Evolutionary conservation across 1,284 basidiomycete species (phyloP), one percentile per base, ranked within the genome.

Genomic region (Cystobasidium sp.): DNA sequence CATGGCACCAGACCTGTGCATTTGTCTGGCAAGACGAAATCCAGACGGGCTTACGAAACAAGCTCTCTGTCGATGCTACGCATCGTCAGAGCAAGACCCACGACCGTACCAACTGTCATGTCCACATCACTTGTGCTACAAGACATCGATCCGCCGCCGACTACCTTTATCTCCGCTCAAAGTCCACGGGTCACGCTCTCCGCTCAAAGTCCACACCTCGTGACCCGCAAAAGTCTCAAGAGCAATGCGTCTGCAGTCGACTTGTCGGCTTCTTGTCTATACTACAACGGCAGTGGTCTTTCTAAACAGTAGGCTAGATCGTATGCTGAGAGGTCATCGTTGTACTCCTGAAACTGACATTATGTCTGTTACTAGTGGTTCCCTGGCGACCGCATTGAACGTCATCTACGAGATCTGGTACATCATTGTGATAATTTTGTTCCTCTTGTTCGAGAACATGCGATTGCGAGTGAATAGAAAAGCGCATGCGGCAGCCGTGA

Each of bases 231-330:
- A 49, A 61, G 5, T 24, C 18, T 24, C 37, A 46, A 37, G 16
- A 24, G 61, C 14, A 69, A 41, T 6, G 22, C 24, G 55, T 31
- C 69, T 18, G 55, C 56, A 10, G 24, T 39, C 6, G 52, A 73
- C 43, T 10, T 73, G 12, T 39, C 62, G 1, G 55, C 53, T 18
- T 47, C 62, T 16, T 73, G 70, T 49, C 55, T 73, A 14, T 73
- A 62, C 43, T 73, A 73, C 63, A 73, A 73, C 37, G 70, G 70
- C 14, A 65, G 51, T 20, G 62, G 62, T 16, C 63, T 73, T n/a
- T 24, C 70, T 8, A 73, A 73, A 64, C 49, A 56, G 70, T 65
- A 43, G 47, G 69, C 43, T 20, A 1, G 2, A 14, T 16, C 16
- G 47, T 51, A 51, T 1, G 2, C 65, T 18, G 6, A 3, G 39